These are phyloP conservation scores for Adansonia grandidieri DNA, from an alignment of 441 rosid genomes.

Conservation along the genomic window DNA sequence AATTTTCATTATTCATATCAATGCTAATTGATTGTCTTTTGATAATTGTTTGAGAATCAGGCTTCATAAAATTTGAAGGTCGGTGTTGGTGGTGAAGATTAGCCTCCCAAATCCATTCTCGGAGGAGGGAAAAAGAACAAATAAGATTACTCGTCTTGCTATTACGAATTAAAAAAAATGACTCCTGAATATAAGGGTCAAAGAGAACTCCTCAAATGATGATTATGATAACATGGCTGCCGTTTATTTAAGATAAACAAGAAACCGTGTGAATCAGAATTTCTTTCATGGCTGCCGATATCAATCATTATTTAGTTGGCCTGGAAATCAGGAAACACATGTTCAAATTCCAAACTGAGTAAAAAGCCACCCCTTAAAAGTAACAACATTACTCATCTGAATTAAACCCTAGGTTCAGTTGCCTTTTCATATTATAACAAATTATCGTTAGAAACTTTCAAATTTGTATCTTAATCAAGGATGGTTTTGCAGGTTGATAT, in stretches of 20 bases:
- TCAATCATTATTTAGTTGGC: too few species aligned
- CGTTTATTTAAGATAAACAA: not conserved
- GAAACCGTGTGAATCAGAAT: not conserved
- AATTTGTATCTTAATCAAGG: not conserved
- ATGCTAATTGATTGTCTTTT: too few species aligned
- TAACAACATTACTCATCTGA: too few species aligned
- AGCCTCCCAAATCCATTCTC: too few species aligned
- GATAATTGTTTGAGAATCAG: too few species aligned
- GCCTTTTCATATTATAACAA: not conserved
- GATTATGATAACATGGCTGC: not conserved
- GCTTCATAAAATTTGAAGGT: too few species aligned
- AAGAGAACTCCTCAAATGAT: not conserved
- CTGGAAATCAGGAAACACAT: too few species aligned
- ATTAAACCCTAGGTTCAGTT: too few species aligned
- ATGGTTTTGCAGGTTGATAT: not conserved
- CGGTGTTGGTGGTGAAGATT: not conserved
- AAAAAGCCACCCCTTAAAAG: too few species aligned
- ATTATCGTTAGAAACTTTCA: not conserved
- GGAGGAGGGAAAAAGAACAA: not conserved
- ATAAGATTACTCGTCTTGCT: not conserved
- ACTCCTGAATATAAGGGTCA: not conserved
- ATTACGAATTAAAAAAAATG: not conserved
- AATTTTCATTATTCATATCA: not conserved
- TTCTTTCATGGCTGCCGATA: too few species aligned
- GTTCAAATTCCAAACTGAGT: too few species aligned